Base-by-base conservation (phyloP, 306 rosid species). In the Ceratonia siliqua region DNA sequence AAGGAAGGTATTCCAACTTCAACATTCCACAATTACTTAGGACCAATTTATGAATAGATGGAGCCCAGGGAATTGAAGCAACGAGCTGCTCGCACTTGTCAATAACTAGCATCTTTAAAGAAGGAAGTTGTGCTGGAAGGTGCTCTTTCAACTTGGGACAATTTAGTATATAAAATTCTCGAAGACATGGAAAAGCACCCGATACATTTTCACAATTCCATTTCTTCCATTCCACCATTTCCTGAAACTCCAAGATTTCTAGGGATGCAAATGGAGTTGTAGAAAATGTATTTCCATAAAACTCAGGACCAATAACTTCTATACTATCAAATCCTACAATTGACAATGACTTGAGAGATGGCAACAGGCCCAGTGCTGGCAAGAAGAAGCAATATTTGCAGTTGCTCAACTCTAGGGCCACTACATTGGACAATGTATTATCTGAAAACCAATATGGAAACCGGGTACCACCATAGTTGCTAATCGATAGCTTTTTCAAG, bases 401-500 rank as follows among this genome's bases (percentile, higher is more conserved):
- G 4, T 56, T 36, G 5, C 27, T 25, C 21, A 71, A 22, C 43
- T 38, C 33, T 7, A 71, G 39, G 17, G 42, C 55, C 38, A 22
- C 41, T 5, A 71, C 0, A 5, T 56, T 71, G 53, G 27, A 38
- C 28, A 71, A 38, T n/a, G 67, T 8, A 25, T 0, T 0, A 39
- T 56, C 42, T 41, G 7, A 42, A 14, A 71, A 28, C 76, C 76
- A 71, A 39, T 55, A 2, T 24, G 76, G 67, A 39, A 71, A 24
- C 5, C 8, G 7, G 3, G 11, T 28, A 8, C 68, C 55, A 2
- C 58, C 69, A 73, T 73, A 58, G n/a, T 59, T 5, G 1, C 15
- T 9, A 30, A 73, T 18, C 2, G n/a, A 27, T 6, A 73, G 49
- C 46, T 21, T 21, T 8, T 45, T 73, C 8, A 73, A 30, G 45